Evolutionary conservation across 2,329 filamentous ascomycete species (phyloP), one percentile per base, ranked within the genome.

Genomic region (Scedosporium minutisporum): DNA sequence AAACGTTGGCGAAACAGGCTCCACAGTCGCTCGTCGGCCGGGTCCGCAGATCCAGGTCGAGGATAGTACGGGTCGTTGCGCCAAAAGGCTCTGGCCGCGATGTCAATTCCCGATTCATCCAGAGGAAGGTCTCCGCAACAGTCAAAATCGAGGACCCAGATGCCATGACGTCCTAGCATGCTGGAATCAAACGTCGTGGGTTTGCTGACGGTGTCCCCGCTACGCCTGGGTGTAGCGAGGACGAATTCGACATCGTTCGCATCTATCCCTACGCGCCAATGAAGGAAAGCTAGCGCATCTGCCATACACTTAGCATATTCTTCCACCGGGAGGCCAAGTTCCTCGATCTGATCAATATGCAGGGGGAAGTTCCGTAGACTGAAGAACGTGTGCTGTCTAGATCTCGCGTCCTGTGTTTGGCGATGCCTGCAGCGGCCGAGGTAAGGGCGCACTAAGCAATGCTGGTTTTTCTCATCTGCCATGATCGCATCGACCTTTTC

Each of bases 221-320:
- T 21, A 51, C 46, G 7, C 16, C 68, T 65, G 21, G 64, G 59
- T 1, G 65, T 66, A 6, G 68, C 77, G 2, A 85, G 74, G 0
- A 85, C 82, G 65, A 84, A 85, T 58, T 86, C 80, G 2, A 86
- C 74, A 57, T 83, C 82, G 42, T 78, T 79, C 0, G 76, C 82
- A 65, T 85, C 81, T 0, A 82, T 67, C 10, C 70, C 64, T 0
- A 73, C 76, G 1, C 66, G 57, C 81, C 80, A 86, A 64, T 82
- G 77, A 60, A 85, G 70, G 2, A 79, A 71, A 0, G 82, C 81
- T 0, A 85, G 73, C 0, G 77, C 73, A 3, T 80, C 74, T 0
- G 78, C 83, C 75, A 85, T 82, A 21, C n/a, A 4, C 21, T 51
- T 10, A 7, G 46, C 46, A 23, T 51, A 51, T 18, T 51, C 14